phyloP scores from a whole-genome alignment of 2,329 filamentous ascomycete genomes.

The Colletotrichum sublineola region DNA sequence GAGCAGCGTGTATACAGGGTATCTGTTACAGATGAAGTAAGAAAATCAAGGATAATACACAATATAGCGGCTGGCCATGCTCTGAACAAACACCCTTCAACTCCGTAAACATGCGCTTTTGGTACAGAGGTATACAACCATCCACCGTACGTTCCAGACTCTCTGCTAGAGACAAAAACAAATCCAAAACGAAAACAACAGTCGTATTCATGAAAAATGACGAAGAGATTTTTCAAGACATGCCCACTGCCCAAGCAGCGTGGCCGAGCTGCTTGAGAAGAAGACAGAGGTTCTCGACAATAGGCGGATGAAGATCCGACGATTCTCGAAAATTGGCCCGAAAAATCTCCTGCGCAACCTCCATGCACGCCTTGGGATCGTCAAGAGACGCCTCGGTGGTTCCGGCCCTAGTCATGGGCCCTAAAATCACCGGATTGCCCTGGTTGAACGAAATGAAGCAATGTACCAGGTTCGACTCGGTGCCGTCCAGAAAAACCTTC shows the following conservation, averaged over 20 bases:
- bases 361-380: conserved; percentile 71
- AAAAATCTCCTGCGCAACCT: conserved; percentile 69
- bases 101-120: conserved; percentile 29
- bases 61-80: not conserved
- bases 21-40: not conserved
- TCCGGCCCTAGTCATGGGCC: conserved; percentile 47
- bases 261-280: conserved; percentile 72
- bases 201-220: not conserved
- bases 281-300: conserved; percentile 77
- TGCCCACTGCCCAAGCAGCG: conserved; percentile 58
- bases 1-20: not conserved
- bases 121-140: conserved; percentile 33
- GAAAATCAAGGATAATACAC: not conserved
- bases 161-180: not conserved
- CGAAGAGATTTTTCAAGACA: conserved; percentile 41
- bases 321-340: conserved; percentile 62
- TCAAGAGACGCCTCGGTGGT: conserved; percentile 60
- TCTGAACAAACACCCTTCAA: conserved; percentile 7
- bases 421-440: conserved; percentile 65
- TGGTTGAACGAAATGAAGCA: conserved; percentile 70
- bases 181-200: not conserved
- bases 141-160: conserved; percentile 24
- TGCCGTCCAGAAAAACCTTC: conserved; percentile 68
- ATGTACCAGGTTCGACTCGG: conserved; percentile 65
- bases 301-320: conserved; percentile 64